A percentile compares a stretch with the other conserved stretches of the same genome.
These are phyloP conservation scores for Heterobasidion irregulare DNA, from an alignment of 1,284 basidiomycete species.

Conservation along the genomic window DNA sequence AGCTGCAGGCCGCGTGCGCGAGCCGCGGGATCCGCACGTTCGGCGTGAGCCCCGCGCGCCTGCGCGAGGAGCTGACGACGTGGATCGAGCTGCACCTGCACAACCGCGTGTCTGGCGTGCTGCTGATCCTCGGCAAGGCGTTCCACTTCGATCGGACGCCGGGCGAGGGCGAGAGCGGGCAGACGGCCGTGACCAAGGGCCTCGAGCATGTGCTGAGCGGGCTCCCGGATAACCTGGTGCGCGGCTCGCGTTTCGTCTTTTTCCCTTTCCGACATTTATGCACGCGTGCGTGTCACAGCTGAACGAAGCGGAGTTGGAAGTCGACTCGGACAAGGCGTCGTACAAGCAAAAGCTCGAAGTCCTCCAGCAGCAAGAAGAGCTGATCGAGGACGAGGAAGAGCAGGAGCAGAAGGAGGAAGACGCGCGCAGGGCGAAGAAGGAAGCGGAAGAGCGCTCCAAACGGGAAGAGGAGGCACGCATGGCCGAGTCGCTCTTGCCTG, in stretches of 20 bases:
- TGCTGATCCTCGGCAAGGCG: conserved; percentile 88
- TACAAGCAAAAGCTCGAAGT: conserved; percentile 99
- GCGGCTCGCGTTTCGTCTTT: conserved; percentile 18
- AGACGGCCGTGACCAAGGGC: conserved; percentile 67
- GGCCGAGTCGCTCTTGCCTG: conserved; percentile 70
- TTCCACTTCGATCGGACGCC: conserved; percentile 87
- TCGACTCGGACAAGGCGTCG: conserved; percentile 87
- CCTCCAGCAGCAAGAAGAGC: conserved; percentile 95
- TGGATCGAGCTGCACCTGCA: conserved; percentile 95
- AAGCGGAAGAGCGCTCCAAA: conserved; percentile 55
- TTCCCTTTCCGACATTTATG: not conserved
- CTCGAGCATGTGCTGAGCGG: conserved; percentile 90
- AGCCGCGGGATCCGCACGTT: conserved; percentile 89
- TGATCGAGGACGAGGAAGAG: conserved; percentile 98
- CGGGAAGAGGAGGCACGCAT: conserved; percentile 58
- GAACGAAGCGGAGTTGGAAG: conserved; percentile 94
- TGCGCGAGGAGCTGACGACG: conserved; percentile 84
- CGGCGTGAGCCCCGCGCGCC: conserved; percentile 74
- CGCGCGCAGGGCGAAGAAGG: conserved; percentile 78
- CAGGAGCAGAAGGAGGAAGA: conserved; percentile 96
- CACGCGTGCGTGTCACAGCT: conserved; percentile 39
- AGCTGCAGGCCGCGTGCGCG: conserved; percentile 91
- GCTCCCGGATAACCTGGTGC: conserved; percentile 88
- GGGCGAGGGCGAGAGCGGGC: conserved; percentile 70
- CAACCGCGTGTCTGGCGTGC: conserved; percentile 85